phyloP scores from a whole-genome alignment of 1,139 yeast genomes.

The Lodderomyces jiufengensis region DNA sequence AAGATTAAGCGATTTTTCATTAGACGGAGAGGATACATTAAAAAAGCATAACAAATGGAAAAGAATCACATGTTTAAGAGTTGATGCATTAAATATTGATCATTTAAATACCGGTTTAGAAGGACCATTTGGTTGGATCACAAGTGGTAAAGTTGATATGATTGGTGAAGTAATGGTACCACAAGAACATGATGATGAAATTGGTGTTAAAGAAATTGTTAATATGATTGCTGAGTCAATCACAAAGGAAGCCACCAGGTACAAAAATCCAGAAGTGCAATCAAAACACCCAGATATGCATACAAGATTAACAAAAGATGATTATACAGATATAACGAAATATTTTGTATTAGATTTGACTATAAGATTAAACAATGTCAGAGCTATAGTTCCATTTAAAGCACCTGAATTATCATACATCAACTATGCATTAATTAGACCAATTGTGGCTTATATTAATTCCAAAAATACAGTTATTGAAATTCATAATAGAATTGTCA shows the following conservation, averaged over 20 bases:
- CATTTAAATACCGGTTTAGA: conserved; percentile 85
- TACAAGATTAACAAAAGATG: conserved; percentile 24
- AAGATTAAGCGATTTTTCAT: conserved; percentile 40
- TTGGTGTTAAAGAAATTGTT: conserved; percentile 41
- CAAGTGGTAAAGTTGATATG: conserved; percentile 87
- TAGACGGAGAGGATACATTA: conserved; percentile 9
- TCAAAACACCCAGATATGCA: conserved; percentile 30
- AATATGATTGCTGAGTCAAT: conserved; percentile 37
- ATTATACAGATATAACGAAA: conserved; percentile 38
- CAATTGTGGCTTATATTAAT: conserved; percentile 93
- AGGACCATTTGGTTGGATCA: conserved; percentile 98
- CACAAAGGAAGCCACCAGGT: conserved; percentile 38
- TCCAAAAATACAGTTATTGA: conserved; percentile 88
- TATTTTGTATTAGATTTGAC: conserved; percentile 77
- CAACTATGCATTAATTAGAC: conserved; percentile 87
- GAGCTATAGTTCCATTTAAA: conserved; percentile 85
- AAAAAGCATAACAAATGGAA: conserved; percentile 36
- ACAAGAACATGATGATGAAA: conserved; percentile 43
- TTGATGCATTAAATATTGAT: conserved; percentile 81
- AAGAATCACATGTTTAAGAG: conserved; percentile 72
- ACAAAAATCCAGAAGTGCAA: conserved; percentile 34
- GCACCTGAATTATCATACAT: conserved; percentile 80
- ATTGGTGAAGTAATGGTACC: conserved; percentile 87
- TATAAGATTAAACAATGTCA: conserved; percentile 73
- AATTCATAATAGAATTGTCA: conserved; percentile 78